These are phyloP conservation scores for Heteromeles arbutifolia DNA, from an alignment of 306 rosid genomes.

Conservation along the genomic window DNA sequence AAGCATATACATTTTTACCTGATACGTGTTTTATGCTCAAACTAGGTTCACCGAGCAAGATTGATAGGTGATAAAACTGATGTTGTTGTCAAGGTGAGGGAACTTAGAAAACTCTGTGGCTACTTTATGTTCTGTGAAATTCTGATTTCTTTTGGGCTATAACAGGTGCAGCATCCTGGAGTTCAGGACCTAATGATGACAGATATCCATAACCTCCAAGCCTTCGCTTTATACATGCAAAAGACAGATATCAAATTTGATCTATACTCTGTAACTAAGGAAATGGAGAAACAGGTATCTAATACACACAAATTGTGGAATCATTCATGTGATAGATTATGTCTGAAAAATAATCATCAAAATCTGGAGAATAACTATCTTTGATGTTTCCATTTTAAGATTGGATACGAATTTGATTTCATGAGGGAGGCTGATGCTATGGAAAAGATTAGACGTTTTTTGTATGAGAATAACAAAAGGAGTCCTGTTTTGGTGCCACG, in stretches of 20 bases:
- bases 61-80: constrained; percentile 65
- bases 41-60: constrained; percentile 84
- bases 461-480: constrained; percentile 60
- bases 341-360: constrained; percentile 14
- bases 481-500: constrained; percentile 80
- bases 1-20: constrained; percentile 15
- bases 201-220: constrained; percentile 87
- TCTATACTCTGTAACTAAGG: constrained; percentile 83
- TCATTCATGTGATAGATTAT: not conserved
- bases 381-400: constrained; percentile 43
- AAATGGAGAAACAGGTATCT: constrained; percentile 90
- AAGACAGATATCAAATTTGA: constrained; percentile 93
- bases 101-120: constrained; percentile 6
- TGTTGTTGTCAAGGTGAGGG: constrained; percentile 85
- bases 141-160: constrained; percentile 28
- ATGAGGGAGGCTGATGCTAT: constrained; percentile 79
- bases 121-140: constrained; percentile 10
- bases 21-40: constrained; percentile 26
- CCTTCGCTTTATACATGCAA: constrained; percentile 82
- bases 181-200: constrained; percentile 97
- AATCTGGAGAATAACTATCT: constrained; percentile 25
- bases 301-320: constrained; percentile 3
- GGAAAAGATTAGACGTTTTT: constrained; percentile 60
- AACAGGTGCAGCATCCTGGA: constrained; percentile 98
- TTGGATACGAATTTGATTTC: constrained; percentile 95